Conservation (phyloP, 495 filamentous ascomycete species). For the Penicillium dipodomyicola region DNA sequence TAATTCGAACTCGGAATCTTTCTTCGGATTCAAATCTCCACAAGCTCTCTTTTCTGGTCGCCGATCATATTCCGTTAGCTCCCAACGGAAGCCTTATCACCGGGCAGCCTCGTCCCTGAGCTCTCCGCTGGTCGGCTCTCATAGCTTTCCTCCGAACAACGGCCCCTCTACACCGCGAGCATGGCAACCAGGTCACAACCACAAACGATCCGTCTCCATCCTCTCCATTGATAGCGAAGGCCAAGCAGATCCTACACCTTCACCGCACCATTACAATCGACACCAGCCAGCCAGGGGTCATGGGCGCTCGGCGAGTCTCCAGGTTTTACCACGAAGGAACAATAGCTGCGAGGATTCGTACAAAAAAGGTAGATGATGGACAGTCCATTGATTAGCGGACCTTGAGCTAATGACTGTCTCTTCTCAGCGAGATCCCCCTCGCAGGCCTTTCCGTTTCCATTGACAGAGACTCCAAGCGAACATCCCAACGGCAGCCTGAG, state of each 20-base stretch:
- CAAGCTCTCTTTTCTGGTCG: slow-evolving; percentile 41
- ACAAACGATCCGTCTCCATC: slow-evolving; percentile 88
- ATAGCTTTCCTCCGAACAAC: slow-evolving; percentile 46
- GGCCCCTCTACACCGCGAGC: slow-evolving; percentile 39
- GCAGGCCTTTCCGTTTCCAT: slow-evolving; percentile 28
- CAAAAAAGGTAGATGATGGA: slow-evolving; percentile 42
- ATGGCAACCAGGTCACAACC: slow-evolving; percentile 46
- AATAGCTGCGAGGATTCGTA: slow-evolving; percentile 42
- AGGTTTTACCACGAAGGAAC: slow-evolving; percentile 62
- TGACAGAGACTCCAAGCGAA: slow-evolving; percentile 31
- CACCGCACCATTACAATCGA: slow-evolving; percentile 37
- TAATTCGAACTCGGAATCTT: slow-evolving; percentile 41
- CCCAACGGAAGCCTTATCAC: slow-evolving; percentile 38
- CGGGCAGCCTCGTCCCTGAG: slow-evolving; percentile 47
- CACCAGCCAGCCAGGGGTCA: slow-evolving; percentile 59
- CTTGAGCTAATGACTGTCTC: background rate
- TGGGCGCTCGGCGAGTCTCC: slow-evolving; percentile 79
- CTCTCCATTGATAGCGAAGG: slow-evolving; percentile 76
- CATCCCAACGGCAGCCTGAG: slow-evolving; percentile 23
- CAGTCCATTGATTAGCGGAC: background rate
- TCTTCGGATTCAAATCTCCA: slow-evolving; percentile 43
- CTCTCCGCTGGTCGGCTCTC: slow-evolving; percentile 41
- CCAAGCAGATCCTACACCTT: slow-evolving; percentile 37
- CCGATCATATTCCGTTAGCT: slow-evolving; percentile 38
- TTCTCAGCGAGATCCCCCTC: background rate